Evolutionary conservation across 352 stramenopile species (phyloP).

Genomic region (Phytophthora citrophthora): DNA sequence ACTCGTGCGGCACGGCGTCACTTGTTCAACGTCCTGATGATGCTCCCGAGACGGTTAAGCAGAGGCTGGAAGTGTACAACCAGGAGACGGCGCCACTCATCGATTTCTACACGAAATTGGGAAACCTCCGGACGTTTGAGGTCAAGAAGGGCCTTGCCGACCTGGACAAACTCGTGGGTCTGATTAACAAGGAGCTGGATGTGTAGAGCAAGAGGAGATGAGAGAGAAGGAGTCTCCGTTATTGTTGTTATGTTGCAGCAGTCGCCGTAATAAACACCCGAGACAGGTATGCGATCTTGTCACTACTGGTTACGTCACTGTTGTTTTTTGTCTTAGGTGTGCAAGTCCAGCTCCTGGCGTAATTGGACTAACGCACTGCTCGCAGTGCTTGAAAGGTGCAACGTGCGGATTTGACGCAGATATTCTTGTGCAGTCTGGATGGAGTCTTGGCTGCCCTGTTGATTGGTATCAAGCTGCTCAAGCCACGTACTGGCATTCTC

Average conservation of each 20-base stretch:
- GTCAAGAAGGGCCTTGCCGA: slow-evolving; percentile 88
- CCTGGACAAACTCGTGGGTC: slow-evolving; percentile 73
- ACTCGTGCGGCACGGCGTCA: slow-evolving; percentile 73
- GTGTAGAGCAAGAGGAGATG: slow-evolving; percentile 35
- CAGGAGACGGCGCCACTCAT: slow-evolving; percentile 87
- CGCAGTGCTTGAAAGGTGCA: slow-evolving; percentile 27
- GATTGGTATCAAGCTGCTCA: slow-evolving; percentile 12
- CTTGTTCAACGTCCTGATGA: slow-evolving; percentile 89
- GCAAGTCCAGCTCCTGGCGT: slow-evolving; percentile 20
- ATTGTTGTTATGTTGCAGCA: slow-evolving; percentile 12
- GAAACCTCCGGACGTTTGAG: slow-evolving; percentile 82
- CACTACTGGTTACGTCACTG: slow-evolving; percentile 5
- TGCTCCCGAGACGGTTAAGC: slow-evolving; percentile 75
- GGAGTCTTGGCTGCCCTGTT: background rate
- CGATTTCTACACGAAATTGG: slow-evolving; percentile 85
- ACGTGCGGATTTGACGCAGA: slow-evolving; percentile 25
- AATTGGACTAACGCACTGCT: slow-evolving; percentile 26
- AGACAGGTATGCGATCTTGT: slow-evolving; percentile 19
- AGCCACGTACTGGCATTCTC: slow-evolving; percentile 28
- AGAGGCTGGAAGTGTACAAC: slow-evolving; percentile 90
- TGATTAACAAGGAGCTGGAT: slow-evolving; percentile 71
- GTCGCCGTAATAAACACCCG: slow-evolving; percentile 20
- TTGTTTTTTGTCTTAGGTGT: slow-evolving; percentile 11
- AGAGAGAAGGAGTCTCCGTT: slow-evolving; percentile 12
- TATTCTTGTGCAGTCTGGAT: slow-evolving; percentile 16